Percentiles rank a stretch among this genome's conserved stretches.
Evolutionary conservation across 1,139 yeast species (phyloP).

Genomic region (Candida glucosophila): DNA sequence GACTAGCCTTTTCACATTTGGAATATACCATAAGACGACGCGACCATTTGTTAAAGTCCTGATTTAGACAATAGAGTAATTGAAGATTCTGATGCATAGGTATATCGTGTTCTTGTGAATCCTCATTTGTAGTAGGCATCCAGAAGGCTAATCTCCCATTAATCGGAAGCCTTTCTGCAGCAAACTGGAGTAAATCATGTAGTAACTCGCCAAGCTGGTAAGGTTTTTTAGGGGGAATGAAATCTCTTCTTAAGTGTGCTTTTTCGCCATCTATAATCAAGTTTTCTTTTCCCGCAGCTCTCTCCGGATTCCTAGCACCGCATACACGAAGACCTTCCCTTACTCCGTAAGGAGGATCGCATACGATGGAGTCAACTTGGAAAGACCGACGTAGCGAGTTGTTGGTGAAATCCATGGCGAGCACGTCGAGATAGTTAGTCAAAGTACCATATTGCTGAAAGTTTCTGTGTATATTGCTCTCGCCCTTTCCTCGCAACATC

Average conservation of each 20-base stretch:
- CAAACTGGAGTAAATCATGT: constrained; percentile 66
- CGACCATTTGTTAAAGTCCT: constrained; percentile 89
- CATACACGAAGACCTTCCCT: constrained; percentile 91
- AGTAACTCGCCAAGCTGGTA: constrained; percentile 70
- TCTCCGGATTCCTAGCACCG: constrained; percentile 64
- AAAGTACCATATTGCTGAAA: constrained; percentile 67
- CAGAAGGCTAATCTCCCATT: constrained; percentile 85
- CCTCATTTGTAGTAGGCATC: constrained; percentile 98
- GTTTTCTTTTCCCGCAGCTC: constrained; percentile 57
- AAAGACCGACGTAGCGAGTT: constrained; percentile 64
- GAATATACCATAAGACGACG: constrained; percentile 76
- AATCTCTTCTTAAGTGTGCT: constrained; percentile 73
- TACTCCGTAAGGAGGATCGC: constrained; percentile 98
- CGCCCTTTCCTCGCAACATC: constrained; percentile 66
- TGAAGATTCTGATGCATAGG: constrained; percentile 75
- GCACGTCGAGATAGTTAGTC: constrained; percentile 56
- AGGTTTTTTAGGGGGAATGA: constrained; percentile 88
- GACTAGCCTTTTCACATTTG: constrained; percentile 43
- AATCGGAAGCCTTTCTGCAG: constrained; percentile 61
- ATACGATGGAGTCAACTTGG: constrained; percentile 69
- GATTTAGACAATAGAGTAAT: constrained; percentile 68
- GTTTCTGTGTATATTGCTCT: constrained; percentile 48
- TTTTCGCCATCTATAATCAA: constrained; percentile 67
- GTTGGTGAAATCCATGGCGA: constrained; percentile 93
- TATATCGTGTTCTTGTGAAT: constrained; percentile 59